These are phyloP conservation scores for Diplodia corticola DNA, from an alignment of 2,329 filamentous ascomycete species.

Conservation along the genomic window DNA sequence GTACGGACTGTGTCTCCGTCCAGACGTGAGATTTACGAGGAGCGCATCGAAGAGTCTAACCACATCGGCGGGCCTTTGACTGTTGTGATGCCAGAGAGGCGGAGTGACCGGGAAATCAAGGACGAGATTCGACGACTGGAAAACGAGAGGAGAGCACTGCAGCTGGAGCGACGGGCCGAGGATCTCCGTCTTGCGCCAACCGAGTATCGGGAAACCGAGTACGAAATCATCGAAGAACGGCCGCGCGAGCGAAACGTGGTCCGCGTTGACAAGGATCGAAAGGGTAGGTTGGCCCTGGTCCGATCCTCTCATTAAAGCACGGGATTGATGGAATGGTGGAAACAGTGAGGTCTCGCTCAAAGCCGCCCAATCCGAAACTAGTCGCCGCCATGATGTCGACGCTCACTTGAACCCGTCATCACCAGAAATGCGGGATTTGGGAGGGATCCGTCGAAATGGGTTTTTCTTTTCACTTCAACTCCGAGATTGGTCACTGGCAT, in stretches of 20 bases:
- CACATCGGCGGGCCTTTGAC: slow-evolving; percentile 49
- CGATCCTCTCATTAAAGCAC: slow-evolving; percentile 63
- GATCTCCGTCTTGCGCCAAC: slow-evolving; percentile 11
- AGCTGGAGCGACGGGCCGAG: slow-evolving; percentile 55
- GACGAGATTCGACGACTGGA: slow-evolving; percentile 73
- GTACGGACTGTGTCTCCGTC: slow-evolving; percentile 37
- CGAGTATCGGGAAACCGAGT: slow-evolving; percentile 47
- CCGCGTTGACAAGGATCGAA: slow-evolving; percentile 83
- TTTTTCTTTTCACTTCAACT: neutral
- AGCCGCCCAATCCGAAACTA: slow-evolving; percentile 44
- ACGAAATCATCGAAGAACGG: slow-evolving; percentile 64
- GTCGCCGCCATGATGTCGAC: slow-evolving; percentile 48
- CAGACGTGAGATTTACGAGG: slow-evolving; percentile 33
- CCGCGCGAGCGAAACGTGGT: slow-evolving; percentile 56
- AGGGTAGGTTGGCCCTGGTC: slow-evolving; percentile 92
- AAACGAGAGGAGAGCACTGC: slow-evolving; percentile 60
- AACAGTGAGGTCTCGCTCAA: slow-evolving; percentile 32
- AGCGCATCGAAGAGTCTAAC: slow-evolving; percentile 50
- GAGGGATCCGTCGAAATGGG: neutral
- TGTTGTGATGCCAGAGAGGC: slow-evolving; percentile 53
- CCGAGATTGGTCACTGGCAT: slow-evolving; percentile 14
- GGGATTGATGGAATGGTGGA: slow-evolving; percentile 32
- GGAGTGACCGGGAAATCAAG: slow-evolving; percentile 64
- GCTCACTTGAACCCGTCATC: slow-evolving; percentile 34
- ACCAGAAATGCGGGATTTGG: neutral